Percentiles rank a stretch among this genome's conserved stretches.
Conservation (phyloP, 2,329 filamentous ascomycete species). For the Colletotrichum sidae region DNA sequence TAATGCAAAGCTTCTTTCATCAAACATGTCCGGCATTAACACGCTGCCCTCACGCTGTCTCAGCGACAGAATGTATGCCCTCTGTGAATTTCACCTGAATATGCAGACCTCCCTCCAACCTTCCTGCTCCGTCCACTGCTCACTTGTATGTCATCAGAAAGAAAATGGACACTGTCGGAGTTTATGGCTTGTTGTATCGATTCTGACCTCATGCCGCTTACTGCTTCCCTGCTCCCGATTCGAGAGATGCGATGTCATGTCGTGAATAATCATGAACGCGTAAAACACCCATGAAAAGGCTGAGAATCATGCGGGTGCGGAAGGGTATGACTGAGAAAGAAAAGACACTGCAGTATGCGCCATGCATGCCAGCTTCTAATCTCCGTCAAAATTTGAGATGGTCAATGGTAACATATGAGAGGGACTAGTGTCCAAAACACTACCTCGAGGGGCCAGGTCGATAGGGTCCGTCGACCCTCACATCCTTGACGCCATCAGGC, state of each 20-base stretch:
- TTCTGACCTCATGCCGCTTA: not conserved
- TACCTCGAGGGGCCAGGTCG: slow-evolving; percentile 48
- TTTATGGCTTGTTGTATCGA: not conserved
- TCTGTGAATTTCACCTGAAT: too few relatives aligned
- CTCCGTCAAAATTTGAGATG: not conserved
- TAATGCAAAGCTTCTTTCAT: slow-evolving; percentile 21
- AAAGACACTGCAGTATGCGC: too few relatives aligned
- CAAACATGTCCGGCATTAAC: not conserved
- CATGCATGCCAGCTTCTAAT: too few relatives aligned
- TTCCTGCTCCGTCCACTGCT: slow-evolving; percentile 11
- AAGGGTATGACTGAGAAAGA: too few relatives aligned
- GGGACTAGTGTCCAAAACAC: not conserved
- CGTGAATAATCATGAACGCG: slow-evolving; percentile 17
- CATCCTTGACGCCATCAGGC: slow-evolving; percentile 66
- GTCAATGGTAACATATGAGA: slow-evolving; percentile 26
- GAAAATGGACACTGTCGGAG: not conserved
- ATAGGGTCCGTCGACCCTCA: slow-evolving; percentile 66
- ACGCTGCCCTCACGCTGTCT: not conserved
- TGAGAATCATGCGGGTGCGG: not conserved
- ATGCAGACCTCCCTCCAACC: too few relatives aligned
- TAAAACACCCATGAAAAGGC: slow-evolving; percentile 1
- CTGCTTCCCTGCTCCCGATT: not conserved
- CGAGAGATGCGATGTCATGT: not conserved
- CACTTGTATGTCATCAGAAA: slow-evolving; percentile 1
- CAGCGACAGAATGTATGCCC: too few relatives aligned